These are phyloP conservation scores for Graphilbum sp. DNA, from an alignment of 2,329 filamentous ascomycete species.

Conservation along the genomic window DNA sequence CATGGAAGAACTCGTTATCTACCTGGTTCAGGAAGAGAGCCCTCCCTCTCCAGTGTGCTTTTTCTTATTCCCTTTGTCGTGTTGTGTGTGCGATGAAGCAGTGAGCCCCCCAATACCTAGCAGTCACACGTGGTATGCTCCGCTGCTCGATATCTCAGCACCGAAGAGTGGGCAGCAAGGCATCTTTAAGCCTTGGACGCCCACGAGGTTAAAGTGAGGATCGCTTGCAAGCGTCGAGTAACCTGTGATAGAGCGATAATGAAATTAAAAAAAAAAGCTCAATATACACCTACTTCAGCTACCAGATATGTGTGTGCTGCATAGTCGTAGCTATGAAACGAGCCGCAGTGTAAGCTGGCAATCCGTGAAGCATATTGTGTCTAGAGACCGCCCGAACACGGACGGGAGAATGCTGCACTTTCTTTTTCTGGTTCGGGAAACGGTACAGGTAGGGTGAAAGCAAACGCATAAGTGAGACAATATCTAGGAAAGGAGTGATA, in stretches of 20 bases:
- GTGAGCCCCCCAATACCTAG: constrained; percentile 1
- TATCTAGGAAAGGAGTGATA: too few relatives aligned
- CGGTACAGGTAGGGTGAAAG: too few relatives aligned
- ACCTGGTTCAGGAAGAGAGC: constrained; percentile 4
- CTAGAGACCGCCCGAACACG: too few relatives aligned
- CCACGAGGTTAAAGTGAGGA: constrained; percentile 60
- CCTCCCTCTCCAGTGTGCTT: constrained; percentile 24
- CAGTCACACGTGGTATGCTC: constrained; percentile 41
- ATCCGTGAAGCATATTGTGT: too few relatives aligned
- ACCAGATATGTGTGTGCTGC: too few relatives aligned
- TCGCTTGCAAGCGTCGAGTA: constrained; percentile 47
- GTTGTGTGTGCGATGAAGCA: not conserved
- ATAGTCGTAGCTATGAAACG: too few relatives aligned
- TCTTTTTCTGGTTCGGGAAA: too few relatives aligned
- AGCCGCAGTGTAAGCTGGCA: too few relatives aligned
- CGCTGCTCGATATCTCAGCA: constrained; percentile 46
- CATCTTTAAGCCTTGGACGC: constrained; percentile 4
- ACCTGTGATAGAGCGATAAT: constrained; percentile 16
- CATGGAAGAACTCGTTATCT: too few relatives aligned
- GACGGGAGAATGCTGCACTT: too few relatives aligned
- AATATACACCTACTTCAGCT: constrained; percentile 5
- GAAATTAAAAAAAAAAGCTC: constrained; percentile 5
- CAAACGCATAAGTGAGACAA: too few relatives aligned
- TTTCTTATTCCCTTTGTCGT: constrained; percentile 17
- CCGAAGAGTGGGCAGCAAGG: constrained; percentile 41